phyloP scores from a whole-genome alignment of 202 grass and related monocot species.

The Bolboschoenoplectus hybrid region DNA sequence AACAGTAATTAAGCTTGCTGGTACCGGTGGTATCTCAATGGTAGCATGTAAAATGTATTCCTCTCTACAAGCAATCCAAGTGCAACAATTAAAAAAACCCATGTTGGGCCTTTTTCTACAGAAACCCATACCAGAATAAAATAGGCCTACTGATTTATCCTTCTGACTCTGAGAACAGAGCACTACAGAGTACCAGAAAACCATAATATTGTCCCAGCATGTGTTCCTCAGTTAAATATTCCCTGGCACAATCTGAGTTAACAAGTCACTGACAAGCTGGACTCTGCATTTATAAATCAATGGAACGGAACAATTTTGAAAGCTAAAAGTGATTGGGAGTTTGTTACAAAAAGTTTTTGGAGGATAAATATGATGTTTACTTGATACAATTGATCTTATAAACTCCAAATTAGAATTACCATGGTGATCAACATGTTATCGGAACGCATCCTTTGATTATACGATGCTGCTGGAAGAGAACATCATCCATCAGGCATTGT shows the following conservation, averaged over 20 bases:
- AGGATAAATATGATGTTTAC: background rate
- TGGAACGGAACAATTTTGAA: background rate
- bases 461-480: background rate
- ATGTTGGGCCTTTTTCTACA: background rate
- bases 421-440: background rate
- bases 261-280: background rate
- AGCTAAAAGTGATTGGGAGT: background rate
- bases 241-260: background rate
- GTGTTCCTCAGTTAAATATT: background rate
- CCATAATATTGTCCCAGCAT: background rate
- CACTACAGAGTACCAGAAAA: background rate
- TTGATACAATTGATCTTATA: background rate
- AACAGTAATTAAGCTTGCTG: background rate
- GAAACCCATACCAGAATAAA: background rate
- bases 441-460: background rate
- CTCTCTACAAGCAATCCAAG: background rate
- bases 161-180: background rate
- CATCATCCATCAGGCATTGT: too few species aligned
- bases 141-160: background rate
- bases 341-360: background rate
- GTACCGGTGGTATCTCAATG: background rate
- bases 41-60: background rate
- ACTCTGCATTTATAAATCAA: background rate
- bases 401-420: background rate
- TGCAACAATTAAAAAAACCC: background rate